phyloP scores from a whole-genome alignment of 148 eudicot genomes.

The Linanthus parryae region DNA sequence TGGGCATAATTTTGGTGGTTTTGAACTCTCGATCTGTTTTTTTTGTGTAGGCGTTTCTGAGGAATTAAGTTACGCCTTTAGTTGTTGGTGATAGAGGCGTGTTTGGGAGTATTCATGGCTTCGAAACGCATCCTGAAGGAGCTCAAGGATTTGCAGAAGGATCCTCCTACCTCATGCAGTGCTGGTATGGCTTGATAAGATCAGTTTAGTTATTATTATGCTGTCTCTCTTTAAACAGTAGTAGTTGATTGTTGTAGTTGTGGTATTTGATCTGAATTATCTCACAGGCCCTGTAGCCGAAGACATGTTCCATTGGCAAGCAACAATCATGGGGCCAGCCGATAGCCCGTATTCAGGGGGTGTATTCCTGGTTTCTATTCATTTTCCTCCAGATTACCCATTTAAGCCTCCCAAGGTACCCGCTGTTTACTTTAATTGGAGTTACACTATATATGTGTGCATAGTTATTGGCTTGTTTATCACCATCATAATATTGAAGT shows the following conservation, averaged over 20 bases:
- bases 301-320: conserved; percentile 13
- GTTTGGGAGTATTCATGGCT: conserved; percentile 2
- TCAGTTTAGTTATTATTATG: too few relatives aligned
- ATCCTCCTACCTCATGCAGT: conserved; percentile 7
- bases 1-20: too few relatives aligned
- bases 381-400: conserved; percentile 11
- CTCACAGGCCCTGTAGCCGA: conserved; percentile 6
- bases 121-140: conserved; percentile 5
- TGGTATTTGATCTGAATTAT: too few relatives aligned
- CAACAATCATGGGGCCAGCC: conserved; percentile 9
- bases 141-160: conserved; percentile 7
- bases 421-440: background rate
- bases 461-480: too few relatives aligned
- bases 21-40: too few relatives aligned
- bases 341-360: conserved; percentile 11
- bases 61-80: too few relatives aligned
- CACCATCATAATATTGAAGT: too few relatives aligned
- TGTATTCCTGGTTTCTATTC: conserved; percentile 8
- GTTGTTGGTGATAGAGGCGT: too few relatives aligned
- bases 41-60: too few relatives aligned
- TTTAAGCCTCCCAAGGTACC: conserved; percentile 13
- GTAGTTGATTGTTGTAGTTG: too few relatives aligned
- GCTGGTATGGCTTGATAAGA: conserved; percentile 6
- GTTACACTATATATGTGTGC: too few relatives aligned
- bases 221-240: too few relatives aligned